These are phyloP conservation scores for Trichoderma koningii DNA, from an alignment of 2,329 filamentous ascomycete genomes.

Conservation along the genomic window DNA sequence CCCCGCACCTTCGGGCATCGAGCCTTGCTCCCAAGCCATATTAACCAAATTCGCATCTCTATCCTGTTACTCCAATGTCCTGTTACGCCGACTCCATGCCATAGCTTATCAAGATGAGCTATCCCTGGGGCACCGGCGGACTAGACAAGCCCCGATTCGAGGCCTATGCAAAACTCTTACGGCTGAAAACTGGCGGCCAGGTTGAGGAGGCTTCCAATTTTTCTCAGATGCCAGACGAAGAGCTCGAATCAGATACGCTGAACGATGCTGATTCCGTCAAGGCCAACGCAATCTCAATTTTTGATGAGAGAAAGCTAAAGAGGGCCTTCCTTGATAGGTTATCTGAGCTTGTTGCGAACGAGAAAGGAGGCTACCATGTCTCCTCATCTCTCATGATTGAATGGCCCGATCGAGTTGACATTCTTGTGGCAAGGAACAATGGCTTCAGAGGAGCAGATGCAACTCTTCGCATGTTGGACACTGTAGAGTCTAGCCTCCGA, in stretches of 20 bases:
- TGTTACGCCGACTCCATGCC: background rate
- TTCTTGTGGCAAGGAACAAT: slow-evolving; percentile 1
- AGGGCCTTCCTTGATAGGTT: slow-evolving; percentile 14
- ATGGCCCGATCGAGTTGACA: slow-evolving; percentile 9
- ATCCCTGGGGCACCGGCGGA: background rate
- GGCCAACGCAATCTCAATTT: background rate
- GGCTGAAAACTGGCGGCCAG: slow-evolving; percentile 10
- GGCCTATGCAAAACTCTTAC: slow-evolving; percentile 1
- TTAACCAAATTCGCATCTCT: background rate
- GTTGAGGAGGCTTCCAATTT: background rate
- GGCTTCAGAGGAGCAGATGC: background rate
- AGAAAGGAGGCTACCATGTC: slow-evolving; percentile 14
- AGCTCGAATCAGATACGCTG: background rate
- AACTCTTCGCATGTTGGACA: background rate
- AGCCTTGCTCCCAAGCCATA: background rate
- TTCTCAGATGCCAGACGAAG: background rate
- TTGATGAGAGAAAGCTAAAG: background rate
- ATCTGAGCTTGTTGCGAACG: slow-evolving; percentile 10
- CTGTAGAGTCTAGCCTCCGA: background rate
- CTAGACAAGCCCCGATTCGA: slow-evolving; percentile 1
- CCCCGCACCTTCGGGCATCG: slow-evolving; percentile 1
- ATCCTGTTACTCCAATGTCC: background rate
- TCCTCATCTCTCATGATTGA: slow-evolving; percentile 12
- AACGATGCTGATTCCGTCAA: slow-evolving; percentile 1
- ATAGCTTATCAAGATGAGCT: background rate